These are phyloP conservation scores for Phycomyces nitens DNA, from an alignment of 192 early-diverging fungal genomes.

Conservation along the genomic window DNA sequence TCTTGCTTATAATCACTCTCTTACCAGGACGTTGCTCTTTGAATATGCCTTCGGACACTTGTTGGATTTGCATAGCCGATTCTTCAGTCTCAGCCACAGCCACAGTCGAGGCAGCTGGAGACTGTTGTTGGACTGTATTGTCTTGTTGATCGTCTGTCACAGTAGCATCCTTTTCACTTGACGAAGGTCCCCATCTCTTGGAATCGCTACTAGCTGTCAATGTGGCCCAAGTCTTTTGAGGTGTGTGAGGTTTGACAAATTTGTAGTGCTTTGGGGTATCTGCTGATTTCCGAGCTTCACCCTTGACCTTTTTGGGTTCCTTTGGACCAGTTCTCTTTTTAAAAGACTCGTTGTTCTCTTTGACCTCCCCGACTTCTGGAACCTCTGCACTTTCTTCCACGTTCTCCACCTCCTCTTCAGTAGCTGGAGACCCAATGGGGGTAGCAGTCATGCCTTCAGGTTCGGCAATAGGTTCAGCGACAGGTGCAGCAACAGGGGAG, in stretches of 20 bases:
- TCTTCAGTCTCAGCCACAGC: too few species aligned
- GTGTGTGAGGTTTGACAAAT: slow-evolving; percentile 46
- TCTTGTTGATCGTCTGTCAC: neutral
- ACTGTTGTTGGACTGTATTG: neutral
- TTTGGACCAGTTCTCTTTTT: slow-evolving; percentile 1
- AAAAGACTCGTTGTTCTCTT: slow-evolving; percentile 25
- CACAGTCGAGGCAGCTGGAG: neutral
- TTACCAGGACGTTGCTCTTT: slow-evolving; percentile 2
- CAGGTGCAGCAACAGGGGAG: neutral
- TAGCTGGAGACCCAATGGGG: slow-evolving; percentile 7
- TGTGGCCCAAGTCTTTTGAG: slow-evolving; percentile 71
- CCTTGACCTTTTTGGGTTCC: slow-evolving; percentile 35
- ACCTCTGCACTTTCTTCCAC: slow-evolving; percentile 6
- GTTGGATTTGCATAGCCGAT: neutral
- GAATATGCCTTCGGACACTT: neutral
- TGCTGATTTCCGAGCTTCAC: slow-evolving; percentile 33
- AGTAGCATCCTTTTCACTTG: slow-evolving; percentile 29
- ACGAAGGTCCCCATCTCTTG: slow-evolving; percentile 53
- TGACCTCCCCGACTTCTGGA: slow-evolving; percentile 18
- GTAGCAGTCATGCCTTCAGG: slow-evolving; percentile 5
- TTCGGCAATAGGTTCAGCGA: slow-evolving; percentile 7
- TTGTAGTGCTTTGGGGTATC: slow-evolving; percentile 15
- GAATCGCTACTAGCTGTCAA: slow-evolving; percentile 52
- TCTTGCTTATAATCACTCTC: too few species aligned
- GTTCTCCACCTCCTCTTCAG: slow-evolving; percentile 25